Evolutionary conservation across 2,329 filamentous ascomycete genomes (phyloP), one percentile per base, ranked within the genome.

Genomic region (Hymenoscyphus repandus): DNA sequence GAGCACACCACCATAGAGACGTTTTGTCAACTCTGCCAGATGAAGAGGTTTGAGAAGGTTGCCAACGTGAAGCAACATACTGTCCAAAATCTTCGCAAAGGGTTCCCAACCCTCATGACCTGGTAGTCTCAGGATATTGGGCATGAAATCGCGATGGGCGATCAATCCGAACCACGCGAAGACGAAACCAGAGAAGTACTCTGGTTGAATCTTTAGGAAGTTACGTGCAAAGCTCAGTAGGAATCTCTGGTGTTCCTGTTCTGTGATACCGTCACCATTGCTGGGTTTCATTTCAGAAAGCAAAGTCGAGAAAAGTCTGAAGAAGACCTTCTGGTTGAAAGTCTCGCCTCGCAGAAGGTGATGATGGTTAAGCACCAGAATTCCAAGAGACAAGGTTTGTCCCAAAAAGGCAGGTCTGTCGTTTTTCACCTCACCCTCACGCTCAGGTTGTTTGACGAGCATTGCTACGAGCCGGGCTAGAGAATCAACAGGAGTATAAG

Each of bases 301-400:
- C 43, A 96, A 77, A 62, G 86, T 79, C 0, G 90, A 92, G 65
- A 96, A 86, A 38, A 99, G 77, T 41, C 92, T 84, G 78, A 91
- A 93, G 74, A 96, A 97, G 30, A 95, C 84, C 55, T 89, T 85
- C 64, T 92, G 87, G 62, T 90, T 92, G 73, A 95, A 91, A 36
- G 77, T 79, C 48, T 96, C 90, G 3, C 83, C 86, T 41, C 86
- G 82, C 68, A 85, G 88, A 50, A 87, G 78, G 62, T 95, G 86
- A 65, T 97, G 90, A 60, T 93, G 84, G 67, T 88, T 92, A 53
- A 96, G 76, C 3, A 96, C 79, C 50, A 99, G 72, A 3, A 90
- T 80, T 32, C 89, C 74, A n/a, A 96, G 72, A 6, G 86, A 82
- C 37, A 96, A 71, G 46, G 92, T 81, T 1, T 86, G 86, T 58